Base-by-base conservation (phyloP, 352 stramenopile genomes). In the Globisporangium okanoganense region DNA sequence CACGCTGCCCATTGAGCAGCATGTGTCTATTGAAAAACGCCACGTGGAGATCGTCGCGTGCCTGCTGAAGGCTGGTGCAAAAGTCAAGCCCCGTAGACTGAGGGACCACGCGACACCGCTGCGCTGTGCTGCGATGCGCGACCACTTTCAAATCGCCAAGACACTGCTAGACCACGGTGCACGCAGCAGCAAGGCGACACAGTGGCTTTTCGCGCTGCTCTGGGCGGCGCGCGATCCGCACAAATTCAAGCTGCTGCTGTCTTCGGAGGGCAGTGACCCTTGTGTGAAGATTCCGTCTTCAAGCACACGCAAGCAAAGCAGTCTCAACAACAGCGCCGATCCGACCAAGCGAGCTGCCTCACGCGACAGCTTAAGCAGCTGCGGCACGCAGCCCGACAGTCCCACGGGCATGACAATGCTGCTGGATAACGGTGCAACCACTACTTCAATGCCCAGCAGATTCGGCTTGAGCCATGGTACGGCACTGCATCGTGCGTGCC, bases 221-320 rank as follows among this genome's bases (percentile, higher is more conserved):
- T 73, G 56, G 43, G 62, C 27, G 20, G 36, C 41, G 1, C 58
- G 58, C 0, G 55, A 72, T 33, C 58, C 54, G 25, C 56, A 73
- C 54, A 73, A 69, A 45, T 33, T 79, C 43, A 81, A 76, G 54
- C 55, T 50, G n/a, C 22, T 82, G 60, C n/a, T 83, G 49, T 43
- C 49, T 27, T 40, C 49, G 0, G 29, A 41, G 9, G 27, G n/a
- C 12, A n/a, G n/a, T 10, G 22, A 20, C 1, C 9, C 27, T n/a
- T 22, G 6, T 33, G 29, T 33, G 51, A 29, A 18, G 24, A 33
- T 6, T 33, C 50, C 3, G 1, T 25, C 57, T 16, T 24, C 18
- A 24, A 61, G 2, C 18, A 27, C 56, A 64, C n/a, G 38, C 56
- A 20, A 66, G 55, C 16, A 25, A 1, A 16, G 25, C 5, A 35